Evolutionary conservation across 306 rosid genomes (phyloP).

Genomic region (Lathyrus tuberosus): DNA sequence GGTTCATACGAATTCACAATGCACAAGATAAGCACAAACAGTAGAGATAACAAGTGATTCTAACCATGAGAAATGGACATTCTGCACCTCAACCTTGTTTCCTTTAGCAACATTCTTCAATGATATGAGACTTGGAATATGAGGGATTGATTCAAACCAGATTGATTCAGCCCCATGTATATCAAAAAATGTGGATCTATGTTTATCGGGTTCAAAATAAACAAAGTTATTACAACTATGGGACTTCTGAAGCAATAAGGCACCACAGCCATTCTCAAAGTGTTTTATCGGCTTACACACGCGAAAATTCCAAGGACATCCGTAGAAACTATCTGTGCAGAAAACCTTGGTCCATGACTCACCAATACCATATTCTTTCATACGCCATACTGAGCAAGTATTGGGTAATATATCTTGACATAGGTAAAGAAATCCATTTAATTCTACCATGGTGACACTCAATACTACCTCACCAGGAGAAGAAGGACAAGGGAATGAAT

Average conservation of each 20-base stretch:
- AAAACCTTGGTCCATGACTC: constrained; percentile 2
- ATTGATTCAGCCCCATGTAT: not conserved
- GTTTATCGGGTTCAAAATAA: not conserved
- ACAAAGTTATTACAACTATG: not conserved
- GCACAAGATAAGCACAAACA: too few relatives aligned
- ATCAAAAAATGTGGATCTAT: not conserved
- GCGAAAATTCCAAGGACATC: not conserved
- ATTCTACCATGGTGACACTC: not conserved
- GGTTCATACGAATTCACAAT: too few relatives aligned
- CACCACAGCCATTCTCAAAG: not conserved
- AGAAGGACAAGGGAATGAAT: not conserved
- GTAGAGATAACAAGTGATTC: too few relatives aligned
- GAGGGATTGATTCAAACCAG: not conserved
- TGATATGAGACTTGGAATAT: not conserved
- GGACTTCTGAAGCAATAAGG: not conserved
- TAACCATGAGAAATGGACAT: not conserved
- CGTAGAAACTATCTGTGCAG: fast-evolving
- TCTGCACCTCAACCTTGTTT: not conserved
- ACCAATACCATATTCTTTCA: not conserved
- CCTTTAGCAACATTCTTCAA: not conserved
- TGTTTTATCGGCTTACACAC: not conserved
- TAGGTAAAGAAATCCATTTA: not conserved
- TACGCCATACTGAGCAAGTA: not conserved
- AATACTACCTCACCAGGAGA: not conserved
- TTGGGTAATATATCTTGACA: not conserved